Evolutionary conservation across 257 asterid genomes (phyloP).

Genomic region (Nyctanthes arbortristis): DNA sequence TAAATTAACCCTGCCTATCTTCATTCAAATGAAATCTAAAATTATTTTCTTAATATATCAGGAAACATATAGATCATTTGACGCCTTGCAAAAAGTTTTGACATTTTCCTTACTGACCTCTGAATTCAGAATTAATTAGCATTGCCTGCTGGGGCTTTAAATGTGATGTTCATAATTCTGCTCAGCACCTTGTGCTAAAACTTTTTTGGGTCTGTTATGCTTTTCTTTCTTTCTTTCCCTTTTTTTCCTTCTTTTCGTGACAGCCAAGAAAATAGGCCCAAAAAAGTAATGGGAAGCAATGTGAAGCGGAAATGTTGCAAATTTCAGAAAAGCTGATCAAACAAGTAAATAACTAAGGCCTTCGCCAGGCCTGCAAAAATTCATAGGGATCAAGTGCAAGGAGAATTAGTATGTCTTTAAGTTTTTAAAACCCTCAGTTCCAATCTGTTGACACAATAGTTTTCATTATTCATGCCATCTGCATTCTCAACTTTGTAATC

Average conservation of each 20-base stretch:
- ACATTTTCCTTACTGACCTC: neutral
- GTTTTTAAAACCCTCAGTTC: neutral
- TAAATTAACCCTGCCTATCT: neutral
- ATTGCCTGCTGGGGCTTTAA: neutral
- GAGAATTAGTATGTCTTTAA: no score
- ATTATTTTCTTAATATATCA: no score
- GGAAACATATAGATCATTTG: neutral
- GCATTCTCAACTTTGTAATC: neutral
- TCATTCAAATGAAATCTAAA: neutral
- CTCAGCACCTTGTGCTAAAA: neutral
- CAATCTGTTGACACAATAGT: neutral
- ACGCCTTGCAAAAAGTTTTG: neutral
- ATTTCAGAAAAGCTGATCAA: no score
- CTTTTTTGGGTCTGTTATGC: neutral
- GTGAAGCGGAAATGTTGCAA: neutral
- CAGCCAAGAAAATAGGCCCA: neutral
- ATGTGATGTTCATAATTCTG: neutral
- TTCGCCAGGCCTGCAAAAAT: no score
- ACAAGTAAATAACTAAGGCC: no score
- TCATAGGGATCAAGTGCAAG: no score
- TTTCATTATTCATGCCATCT: neutral
- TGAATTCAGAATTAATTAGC: neutral
- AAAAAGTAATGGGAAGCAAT: neutral
- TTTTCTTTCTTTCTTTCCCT: no score
- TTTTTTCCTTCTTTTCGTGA: neutral